These are phyloP conservation scores for Wickerhamiella dianesei DNA, from an alignment of 805 yeast genomes.

Conservation along the genomic window DNA sequence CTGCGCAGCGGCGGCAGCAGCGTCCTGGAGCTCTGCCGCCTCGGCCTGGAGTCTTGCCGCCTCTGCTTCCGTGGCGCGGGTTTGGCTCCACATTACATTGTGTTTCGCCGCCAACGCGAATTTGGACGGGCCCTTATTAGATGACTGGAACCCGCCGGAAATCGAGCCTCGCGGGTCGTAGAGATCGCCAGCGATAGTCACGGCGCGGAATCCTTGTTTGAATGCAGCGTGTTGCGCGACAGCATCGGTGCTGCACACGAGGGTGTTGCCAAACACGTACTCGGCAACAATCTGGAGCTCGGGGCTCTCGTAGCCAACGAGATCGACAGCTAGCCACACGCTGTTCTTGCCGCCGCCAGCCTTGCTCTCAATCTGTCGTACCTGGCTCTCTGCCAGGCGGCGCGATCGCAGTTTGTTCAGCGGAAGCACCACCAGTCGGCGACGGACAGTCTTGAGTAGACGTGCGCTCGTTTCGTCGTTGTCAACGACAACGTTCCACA, in stretches of 20 bases:
- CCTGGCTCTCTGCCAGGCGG: constrained; percentile 36
- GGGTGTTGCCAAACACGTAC: constrained; percentile 79
- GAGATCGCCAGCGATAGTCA: constrained; percentile 84
- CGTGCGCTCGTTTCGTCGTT: constrained; percentile 74
- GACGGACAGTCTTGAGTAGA: constrained; percentile 63
- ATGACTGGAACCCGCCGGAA: constrained; percentile 40
- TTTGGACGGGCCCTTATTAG: background rate
- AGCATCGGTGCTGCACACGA: constrained; percentile 75
- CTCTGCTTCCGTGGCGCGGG: background rate
- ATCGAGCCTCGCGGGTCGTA: constrained; percentile 94
- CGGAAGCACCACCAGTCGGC: constrained; percentile 85
- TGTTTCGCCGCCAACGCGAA: constrained; percentile 5
- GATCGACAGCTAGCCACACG: constrained; percentile 78
- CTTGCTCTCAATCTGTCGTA: constrained; percentile 54
- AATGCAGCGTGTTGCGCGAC: constrained; percentile 53
- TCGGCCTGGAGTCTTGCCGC: background rate
- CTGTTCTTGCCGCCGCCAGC: constrained; percentile 47
- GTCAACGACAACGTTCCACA: constrained; percentile 85
- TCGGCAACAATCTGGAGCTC: constrained; percentile 75
- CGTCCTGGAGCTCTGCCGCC: background rate
- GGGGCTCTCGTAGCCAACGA: constrained; percentile 51
- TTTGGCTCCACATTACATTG: constrained; percentile 2
- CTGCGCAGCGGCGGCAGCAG: constrained; percentile 5
- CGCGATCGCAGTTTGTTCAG: constrained; percentile 67
- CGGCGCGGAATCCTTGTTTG: constrained; percentile 68